Percentiles rank a stretch among this genome's conserved stretches.
Conservation (phyloP, 768 basidiomycete genomes). For the Leucocoprinus birnbaumii region DNA sequence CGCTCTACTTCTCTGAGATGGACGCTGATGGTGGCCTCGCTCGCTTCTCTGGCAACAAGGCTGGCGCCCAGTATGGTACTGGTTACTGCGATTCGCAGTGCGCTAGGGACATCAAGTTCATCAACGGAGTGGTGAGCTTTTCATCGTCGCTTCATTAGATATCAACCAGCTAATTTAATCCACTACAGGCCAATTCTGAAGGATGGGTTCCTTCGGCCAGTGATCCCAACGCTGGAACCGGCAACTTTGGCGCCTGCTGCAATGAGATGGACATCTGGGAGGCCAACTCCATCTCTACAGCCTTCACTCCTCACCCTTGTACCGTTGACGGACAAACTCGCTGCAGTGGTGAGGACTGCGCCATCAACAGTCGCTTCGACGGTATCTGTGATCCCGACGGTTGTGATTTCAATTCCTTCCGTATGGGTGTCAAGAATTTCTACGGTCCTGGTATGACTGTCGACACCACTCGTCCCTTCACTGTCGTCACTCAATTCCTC, state of each 20-base stretch:
- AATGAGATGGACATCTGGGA: conserved; percentile 47
- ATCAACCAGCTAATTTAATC: background rate
- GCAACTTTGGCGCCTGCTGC: conserved; percentile 37
- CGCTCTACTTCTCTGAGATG: conserved; percentile 14
- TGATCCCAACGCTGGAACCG: conserved; percentile 32
- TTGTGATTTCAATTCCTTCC: conserved; percentile 49
- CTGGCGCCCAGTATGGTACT: conserved; percentile 15
- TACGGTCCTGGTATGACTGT: conserved; percentile 35
- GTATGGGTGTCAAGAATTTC: conserved; percentile 37
- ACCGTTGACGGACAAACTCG: conserved; percentile 25
- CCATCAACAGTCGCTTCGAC: conserved; percentile 15
- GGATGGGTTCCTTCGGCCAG: conserved; percentile 6
- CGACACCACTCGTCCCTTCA: conserved; percentile 10
- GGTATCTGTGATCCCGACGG: conserved; percentile 41
- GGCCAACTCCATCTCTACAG: conserved; percentile 37
- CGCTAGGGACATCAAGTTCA: conserved; percentile 14
- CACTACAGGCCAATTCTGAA: conserved; percentile 5
- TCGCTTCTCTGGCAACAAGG: conserved; percentile 7
- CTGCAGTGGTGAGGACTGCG: conserved; percentile 32
- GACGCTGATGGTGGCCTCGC: conserved; percentile 12
- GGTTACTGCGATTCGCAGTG: conserved; percentile 15
- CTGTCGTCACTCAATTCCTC: conserved; percentile 47
- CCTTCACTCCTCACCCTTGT: conserved; percentile 39
- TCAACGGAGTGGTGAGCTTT: conserved; percentile 12
- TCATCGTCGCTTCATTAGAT: background rate